These are phyloP conservation scores for Eucalyptus shirleyi DNA, from an alignment of 345 rosid genomes.

Conservation along the genomic window DNA sequence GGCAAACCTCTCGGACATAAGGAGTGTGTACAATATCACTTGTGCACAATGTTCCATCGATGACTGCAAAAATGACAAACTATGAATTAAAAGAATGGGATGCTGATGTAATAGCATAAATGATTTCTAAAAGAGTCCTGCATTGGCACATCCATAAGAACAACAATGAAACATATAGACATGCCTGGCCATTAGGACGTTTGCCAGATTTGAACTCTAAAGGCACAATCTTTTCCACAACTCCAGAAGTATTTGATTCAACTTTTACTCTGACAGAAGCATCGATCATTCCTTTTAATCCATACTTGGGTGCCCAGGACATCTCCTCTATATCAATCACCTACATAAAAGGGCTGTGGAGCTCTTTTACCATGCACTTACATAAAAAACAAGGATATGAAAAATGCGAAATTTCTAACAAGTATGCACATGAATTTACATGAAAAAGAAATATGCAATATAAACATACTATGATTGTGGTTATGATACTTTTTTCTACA, in stretches of 20 bases:
- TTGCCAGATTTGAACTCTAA: slow-evolving; percentile 96
- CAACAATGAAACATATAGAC: not conserved
- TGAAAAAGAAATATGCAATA: not conserved
- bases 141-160: not conserved
- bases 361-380: not conserved
- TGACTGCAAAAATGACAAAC: slow-evolving; percentile 39
- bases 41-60: slow-evolving; percentile 89
- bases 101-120: not conserved
- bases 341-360: slow-evolving; percentile 10
- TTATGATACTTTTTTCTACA: not conserved
- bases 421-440: not conserved
- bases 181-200: slow-evolving; percentile 67
- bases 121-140: not conserved
- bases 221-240: slow-evolving; percentile 59
- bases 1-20: slow-evolving; percentile 92
- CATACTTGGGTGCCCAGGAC: slow-evolving; percentile 98
- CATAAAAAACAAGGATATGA: not conserved
- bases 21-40: slow-evolving; percentile 92
- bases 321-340: slow-evolving; percentile 96
- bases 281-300: slow-evolving; percentile 94
- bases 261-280: slow-evolving; percentile 72
- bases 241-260: slow-evolving; percentile 30
- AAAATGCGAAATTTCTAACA: not conserved
- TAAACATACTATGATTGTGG: not conserved
- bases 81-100: not conserved